Conservation (phyloP, 352 stramenopile species). For the Pythium biforme region DNA sequence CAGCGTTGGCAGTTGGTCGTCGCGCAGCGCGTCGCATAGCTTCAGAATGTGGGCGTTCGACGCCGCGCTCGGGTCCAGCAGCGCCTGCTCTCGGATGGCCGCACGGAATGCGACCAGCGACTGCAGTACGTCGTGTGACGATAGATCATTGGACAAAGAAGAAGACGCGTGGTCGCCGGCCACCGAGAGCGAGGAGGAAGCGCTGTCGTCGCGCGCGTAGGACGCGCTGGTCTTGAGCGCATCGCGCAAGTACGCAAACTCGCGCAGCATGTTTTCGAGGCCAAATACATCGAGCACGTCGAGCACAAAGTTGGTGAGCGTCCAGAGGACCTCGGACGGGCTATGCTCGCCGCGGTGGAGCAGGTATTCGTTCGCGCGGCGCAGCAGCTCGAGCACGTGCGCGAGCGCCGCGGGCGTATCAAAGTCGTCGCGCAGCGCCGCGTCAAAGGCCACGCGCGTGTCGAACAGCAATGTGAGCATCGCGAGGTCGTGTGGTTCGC, state of each 20-base stretch:
- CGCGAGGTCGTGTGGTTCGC: conserved; percentile 48
- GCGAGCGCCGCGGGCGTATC: conserved; percentile 81
- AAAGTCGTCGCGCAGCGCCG: conserved; percentile 83
- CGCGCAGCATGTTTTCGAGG: conserved; percentile 44
- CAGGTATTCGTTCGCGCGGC: conserved; percentile 57
- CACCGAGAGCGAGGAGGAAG: background rate
- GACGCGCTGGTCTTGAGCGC: conserved; percentile 22
- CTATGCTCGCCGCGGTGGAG: conserved; percentile 34
- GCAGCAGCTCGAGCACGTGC: conserved; percentile 70
- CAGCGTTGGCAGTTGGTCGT: conserved; percentile 48
- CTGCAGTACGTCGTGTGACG: conserved; percentile 37
- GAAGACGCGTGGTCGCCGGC: background rate
- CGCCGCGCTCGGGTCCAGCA: conserved; percentile 41
- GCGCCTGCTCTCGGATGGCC: conserved; percentile 50
- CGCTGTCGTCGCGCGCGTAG: conserved; percentile 5
- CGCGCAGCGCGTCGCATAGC: conserved; percentile 63
- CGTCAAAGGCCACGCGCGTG: conserved; percentile 52
- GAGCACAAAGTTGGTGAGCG: conserved; percentile 61
- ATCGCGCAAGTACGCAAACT: conserved; percentile 48
- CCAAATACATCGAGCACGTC: conserved; percentile 72
- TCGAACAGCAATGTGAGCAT: conserved; percentile 55
- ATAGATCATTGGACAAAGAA: background rate
- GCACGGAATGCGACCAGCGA: conserved; percentile 65
- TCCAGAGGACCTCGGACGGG: conserved; percentile 57
- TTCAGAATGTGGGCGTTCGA: conserved; percentile 46